Evolutionary conservation across 768 basidiomycete genomes (phyloP).

Genomic region (Lactarius evosmus): DNA sequence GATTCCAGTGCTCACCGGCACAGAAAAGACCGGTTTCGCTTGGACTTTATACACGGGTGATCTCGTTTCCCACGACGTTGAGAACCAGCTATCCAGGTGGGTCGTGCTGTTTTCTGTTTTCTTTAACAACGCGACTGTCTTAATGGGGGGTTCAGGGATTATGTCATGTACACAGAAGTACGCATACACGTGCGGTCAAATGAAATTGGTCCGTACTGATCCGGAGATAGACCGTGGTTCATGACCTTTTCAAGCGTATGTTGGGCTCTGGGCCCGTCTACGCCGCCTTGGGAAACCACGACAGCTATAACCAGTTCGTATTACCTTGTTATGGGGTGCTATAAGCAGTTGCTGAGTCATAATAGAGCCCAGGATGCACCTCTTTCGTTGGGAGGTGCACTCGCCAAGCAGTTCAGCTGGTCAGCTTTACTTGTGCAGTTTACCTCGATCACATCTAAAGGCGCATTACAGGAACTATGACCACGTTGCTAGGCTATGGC

Average conservation of each 20-base stretch:
- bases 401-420: conserved; percentile 67
- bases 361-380: conserved; percentile 59
- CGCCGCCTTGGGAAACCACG: conserved; percentile 74
- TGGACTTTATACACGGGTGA: conserved; percentile 74
- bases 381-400: conserved; percentile 49
- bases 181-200: not conserved
- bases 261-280: conserved; percentile 71
- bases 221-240: conserved; percentile 51
- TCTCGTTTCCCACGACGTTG: conserved; percentile 67
- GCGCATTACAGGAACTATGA: conserved; percentile 61
- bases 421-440: conserved; percentile 31
- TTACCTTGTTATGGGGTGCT: not conserved
- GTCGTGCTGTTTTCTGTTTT: conserved; percentile 29
- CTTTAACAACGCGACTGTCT: not conserved
- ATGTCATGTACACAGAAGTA: conserved; percentile 62
- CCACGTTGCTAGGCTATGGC: conserved; percentile 68
- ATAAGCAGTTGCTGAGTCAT: not conserved
- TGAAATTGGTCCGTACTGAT: conserved; percentile 7
- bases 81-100: conserved; percentile 59
- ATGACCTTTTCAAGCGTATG: conserved; percentile 59
- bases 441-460: not conserved
- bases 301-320: conserved; percentile 62
- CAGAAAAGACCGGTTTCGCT: conserved; percentile 56
- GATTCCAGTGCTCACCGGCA: conserved; percentile 63
- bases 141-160: conserved; percentile 42